Evolutionary conservation across 371 early-diverging fungal species (phyloP).

Genomic region (Mucor indicus): DNA sequence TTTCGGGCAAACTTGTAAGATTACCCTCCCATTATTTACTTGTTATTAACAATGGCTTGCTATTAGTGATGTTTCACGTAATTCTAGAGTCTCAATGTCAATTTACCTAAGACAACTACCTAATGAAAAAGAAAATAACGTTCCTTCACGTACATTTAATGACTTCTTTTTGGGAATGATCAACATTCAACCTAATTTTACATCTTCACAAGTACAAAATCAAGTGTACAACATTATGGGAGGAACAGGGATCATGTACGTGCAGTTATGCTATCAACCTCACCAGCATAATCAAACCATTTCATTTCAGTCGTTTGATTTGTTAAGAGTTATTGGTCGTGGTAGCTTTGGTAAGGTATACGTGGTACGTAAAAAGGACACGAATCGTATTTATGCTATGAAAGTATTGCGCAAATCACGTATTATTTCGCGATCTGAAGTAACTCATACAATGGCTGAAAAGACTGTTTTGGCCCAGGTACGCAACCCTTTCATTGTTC

Average conservation of each 20-base stretch:
- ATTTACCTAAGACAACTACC: conserved; percentile 76
- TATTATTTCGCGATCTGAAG: conserved; percentile 89
- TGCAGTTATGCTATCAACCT: conserved; percentile 70
- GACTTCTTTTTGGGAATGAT: conserved; percentile 71
- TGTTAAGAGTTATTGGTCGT: conserved; percentile 94
- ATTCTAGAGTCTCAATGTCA: conserved; percentile 78
- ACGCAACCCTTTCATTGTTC: conserved; percentile 86
- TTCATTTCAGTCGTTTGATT: conserved; percentile 89
- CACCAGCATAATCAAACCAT: conserved; percentile 58
- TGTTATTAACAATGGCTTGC: conserved; percentile 4
- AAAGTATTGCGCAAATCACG: conserved; percentile 94
- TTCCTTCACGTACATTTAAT: conserved; percentile 40
- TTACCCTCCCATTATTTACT: background rate
- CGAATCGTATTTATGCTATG: conserved; percentile 95
- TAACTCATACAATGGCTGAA: conserved; percentile 87
- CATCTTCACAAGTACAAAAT: conserved; percentile 40
- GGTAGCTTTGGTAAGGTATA: conserved; percentile 97
- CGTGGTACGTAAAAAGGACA: conserved; percentile 93
- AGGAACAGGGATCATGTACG: conserved; percentile 62
- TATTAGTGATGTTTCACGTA: conserved; percentile 85
- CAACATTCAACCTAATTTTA: conserved; percentile 66
- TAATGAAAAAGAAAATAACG: conserved; percentile 17
- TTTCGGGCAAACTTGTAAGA: conserved; percentile 88
- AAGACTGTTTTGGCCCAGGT: conserved; percentile 83
- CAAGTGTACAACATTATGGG: conserved; percentile 30